Conservation (phyloP, 371 early-diverging fungal genomes). For the Hamiltosporidium tvaerminnensis region DNA sequence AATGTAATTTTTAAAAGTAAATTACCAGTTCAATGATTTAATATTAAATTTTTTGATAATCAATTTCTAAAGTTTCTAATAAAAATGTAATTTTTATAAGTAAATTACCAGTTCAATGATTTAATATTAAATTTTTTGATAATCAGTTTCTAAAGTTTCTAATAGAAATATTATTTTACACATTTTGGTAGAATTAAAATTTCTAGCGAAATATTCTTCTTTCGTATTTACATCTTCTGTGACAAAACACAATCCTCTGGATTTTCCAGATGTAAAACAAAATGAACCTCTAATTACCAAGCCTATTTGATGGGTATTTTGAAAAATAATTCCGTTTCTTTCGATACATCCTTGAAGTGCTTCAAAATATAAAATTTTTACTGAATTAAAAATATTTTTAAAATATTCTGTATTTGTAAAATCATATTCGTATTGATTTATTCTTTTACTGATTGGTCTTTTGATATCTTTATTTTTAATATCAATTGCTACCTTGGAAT, state of each 20-base stretch:
- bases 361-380: conserved; percentile 23
- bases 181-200: no score
- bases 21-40: no score
- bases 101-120: no score
- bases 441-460: conserved; percentile 31
- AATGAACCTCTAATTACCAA: conserved; percentile 36
- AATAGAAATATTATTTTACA: no score
- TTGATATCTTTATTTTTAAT: conserved; percentile 24
- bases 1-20: no score
- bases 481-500: conserved; percentile 5
- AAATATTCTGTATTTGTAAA: conserved; percentile 1
- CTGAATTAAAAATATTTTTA: background rate
- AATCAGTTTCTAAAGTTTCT: no score
- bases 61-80: no score
- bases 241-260: conserved; percentile 8
- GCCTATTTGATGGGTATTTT: conserved; percentile 4
- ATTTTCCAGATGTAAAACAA: conserved; percentile 26
- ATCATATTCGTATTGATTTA: conserved; percentile 4
- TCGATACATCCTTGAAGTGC: conserved; percentile 20
- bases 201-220: no score
- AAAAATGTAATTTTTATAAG: no score
- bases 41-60: no score
- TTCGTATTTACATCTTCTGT: no score
- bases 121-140: no score
- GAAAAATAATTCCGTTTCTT: conserved; percentile 19